phyloP scores from a whole-genome alignment of 768 basidiomycete species.

The Amanita pallidorosea region DNA sequence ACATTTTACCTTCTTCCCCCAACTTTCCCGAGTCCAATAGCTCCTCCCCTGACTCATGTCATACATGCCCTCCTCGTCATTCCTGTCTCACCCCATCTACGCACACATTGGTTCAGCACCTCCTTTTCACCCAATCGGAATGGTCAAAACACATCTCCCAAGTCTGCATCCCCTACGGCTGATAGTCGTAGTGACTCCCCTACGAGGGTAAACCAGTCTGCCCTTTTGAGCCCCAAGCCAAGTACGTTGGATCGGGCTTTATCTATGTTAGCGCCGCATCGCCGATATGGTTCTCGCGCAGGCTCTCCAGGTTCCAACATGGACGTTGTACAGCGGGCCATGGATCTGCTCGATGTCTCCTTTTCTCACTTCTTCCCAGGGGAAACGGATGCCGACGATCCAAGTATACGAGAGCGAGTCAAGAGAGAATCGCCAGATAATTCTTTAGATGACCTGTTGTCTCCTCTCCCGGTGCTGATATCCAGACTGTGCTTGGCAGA shows the following conservation, averaged over 20 bases:
- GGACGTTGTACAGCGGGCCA: constrained; percentile 54
- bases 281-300: constrained; percentile 30
- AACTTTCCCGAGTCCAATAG: constrained; percentile 51
- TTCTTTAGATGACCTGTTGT: constrained; percentile 65
- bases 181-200: constrained; percentile 31
- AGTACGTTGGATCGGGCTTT: constrained; percentile 49
- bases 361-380: constrained; percentile 59
- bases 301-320: constrained; percentile 33
- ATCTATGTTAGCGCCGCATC: constrained; percentile 40
- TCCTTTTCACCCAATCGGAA: constrained; percentile 21
- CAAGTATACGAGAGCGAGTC: constrained; percentile 40
- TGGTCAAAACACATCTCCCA: constrained; percentile 23
- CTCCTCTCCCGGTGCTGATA: constrained; percentile 69
- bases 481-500: constrained; percentile 60
- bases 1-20: constrained; percentile 59
- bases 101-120: constrained; percentile 52
- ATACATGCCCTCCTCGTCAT: constrained; percentile 77
- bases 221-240: constrained; percentile 21
- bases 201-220: constrained; percentile 16
- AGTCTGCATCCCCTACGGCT: constrained; percentile 21
- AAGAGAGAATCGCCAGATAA: constrained; percentile 39
- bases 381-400: constrained; percentile 51
- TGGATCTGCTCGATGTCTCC: constrained; percentile 54
- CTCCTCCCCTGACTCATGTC: constrained; percentile 67
- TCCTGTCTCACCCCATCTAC: constrained; percentile 51